Evolutionary conservation across 345 rosid species (phyloP), one percentile per base, ranked within the genome.

Genomic region (Camelina sativa): DNA sequence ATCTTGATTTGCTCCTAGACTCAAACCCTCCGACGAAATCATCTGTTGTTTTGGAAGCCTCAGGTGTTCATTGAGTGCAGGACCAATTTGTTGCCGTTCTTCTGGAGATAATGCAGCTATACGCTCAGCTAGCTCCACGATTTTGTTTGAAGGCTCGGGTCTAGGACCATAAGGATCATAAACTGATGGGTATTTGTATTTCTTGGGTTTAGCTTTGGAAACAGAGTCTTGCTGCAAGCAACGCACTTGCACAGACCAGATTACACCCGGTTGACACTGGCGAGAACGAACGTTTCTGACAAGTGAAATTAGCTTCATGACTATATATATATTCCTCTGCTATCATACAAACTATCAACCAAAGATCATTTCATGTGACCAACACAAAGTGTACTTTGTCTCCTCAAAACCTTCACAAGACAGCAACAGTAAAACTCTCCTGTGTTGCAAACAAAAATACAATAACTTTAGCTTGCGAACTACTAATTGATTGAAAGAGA

Each of bases 161-260:
- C 79, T 64, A 16, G 79, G 82, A 59, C 82, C 80, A 47, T 80
- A 80, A 0, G 82, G 82, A 35, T 80, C 80, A 28, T 80, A 80
- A 12, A 75, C 56, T 19, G 74, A 37, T 1, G 82, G 82, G 59
- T 80, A 80, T 13, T 75, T 75, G 80, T 80, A 80, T 53, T 60
- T 80, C 47, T 57, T 75, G n/a, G 80, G 76, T 53, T 65, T 71
- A 20, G 70, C 20, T 35, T 71, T 75, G 8, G 69, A 37, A 1
- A 75, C 76, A 43, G 78, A 65, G 20, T 75, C 76, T 70, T 75
- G 82, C 61, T 75, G 80, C 59, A 80, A 65, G 76, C 28, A 71
- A 50, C 82, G 76, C 16, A 34, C 62, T 75, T 80, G 82, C 50
- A 60, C 9, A 70, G 30, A 60, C 72, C 69, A 66, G 67, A 67